Evolutionary conservation across 768 basidiomycete species (phyloP).

Genomic region (Tephrocybe rancida): DNA sequence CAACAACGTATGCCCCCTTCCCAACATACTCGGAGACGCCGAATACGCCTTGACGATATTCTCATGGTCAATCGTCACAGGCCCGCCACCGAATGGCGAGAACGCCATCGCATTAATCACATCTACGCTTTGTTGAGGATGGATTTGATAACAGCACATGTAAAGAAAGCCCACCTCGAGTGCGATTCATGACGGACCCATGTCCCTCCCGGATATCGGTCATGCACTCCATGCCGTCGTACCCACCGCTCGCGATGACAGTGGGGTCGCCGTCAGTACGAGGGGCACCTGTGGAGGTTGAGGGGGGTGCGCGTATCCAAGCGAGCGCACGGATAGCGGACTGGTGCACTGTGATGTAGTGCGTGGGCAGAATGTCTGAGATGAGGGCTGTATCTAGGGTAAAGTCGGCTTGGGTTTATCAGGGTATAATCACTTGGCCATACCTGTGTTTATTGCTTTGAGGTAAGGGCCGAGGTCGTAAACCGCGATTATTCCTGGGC

Average conservation of each 20-base stretch:
- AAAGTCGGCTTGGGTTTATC: not conserved
- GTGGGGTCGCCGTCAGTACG: slow-evolving; percentile 62
- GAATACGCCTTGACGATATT: slow-evolving; percentile 78
- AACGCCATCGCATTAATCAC: slow-evolving; percentile 70
- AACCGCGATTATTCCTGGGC: slow-evolving; percentile 54
- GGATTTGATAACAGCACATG: not conserved
- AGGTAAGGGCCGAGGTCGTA: slow-evolving; percentile 54
- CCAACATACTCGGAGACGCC: slow-evolving; percentile 71
- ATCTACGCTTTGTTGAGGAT: slow-evolving; percentile 41
- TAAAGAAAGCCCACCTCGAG: slow-evolving; percentile 55
- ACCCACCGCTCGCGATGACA: slow-evolving; percentile 75
- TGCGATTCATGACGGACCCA: slow-evolving; percentile 73
- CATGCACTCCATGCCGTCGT: slow-evolving; percentile 77
- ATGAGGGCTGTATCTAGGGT: slow-evolving; percentile 28
- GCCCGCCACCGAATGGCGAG: slow-evolving; percentile 68
- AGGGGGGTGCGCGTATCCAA: slow-evolving; percentile 74
- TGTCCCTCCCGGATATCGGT: slow-evolving; percentile 76
- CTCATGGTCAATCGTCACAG: slow-evolving; percentile 82
- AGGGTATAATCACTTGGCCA: slow-evolving; percentile 4
- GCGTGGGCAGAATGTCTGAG: slow-evolving; percentile 60
- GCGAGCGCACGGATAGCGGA: slow-evolving; percentile 75
- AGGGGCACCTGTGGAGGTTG: slow-evolving; percentile 45
- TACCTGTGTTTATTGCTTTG: slow-evolving; percentile 35
- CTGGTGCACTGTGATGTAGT: slow-evolving; percentile 76
- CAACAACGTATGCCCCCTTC: slow-evolving; percentile 69